Evolutionary conservation across 179 eudicot genomes (phyloP), one percentile per base, ranked within the genome.

Genomic region (Silene vulgaris): DNA sequence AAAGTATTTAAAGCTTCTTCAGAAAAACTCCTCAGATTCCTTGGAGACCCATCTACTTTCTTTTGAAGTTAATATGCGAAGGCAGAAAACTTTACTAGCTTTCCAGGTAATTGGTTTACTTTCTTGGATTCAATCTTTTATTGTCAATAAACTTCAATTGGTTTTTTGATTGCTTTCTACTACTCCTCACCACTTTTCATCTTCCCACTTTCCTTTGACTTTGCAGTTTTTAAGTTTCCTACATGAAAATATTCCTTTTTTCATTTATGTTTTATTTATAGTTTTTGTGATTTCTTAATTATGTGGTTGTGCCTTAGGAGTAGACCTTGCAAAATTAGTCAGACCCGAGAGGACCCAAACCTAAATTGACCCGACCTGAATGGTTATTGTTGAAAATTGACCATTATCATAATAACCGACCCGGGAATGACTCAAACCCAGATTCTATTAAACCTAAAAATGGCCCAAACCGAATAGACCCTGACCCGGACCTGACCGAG

Each of bases 21-120:
- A 90, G 86, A 90, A 86, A 81, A 90, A 92, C 76, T 92, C 99
- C 69, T 79, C 92, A 74, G 91, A 92, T 80, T 86, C 86, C 80
- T 78, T 88, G 61, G 91, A 95, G 87, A 95, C 99, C 7, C 97
- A 95, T 71, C 76, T 89, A 76, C 90, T 95, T 16, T 86, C 99
- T 20, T 95, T 95, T 80, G 97, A 92, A 86, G 85, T 95, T 30
- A 86, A 93, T 78, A 89, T 95, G 97, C 89, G 99, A 79, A 95
- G 85, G 86, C 88, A 88, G 83, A 95, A 83, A 76, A 81, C 85
- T 74, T 82, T 95, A 74, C 93, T 95, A 61, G 95, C 99, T 61
- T 84, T 92, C 67, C 99, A 95, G 99, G 99, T 92, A 77, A 43
- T 65, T 73, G 26, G 30, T 74, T 74, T 26, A 66, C 73, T 21